Evolutionary conservation across 139 green algal genomes (phyloP), one percentile per base, ranked within the genome.

Genomic region (Raphidocelis subcapitata): DNA sequence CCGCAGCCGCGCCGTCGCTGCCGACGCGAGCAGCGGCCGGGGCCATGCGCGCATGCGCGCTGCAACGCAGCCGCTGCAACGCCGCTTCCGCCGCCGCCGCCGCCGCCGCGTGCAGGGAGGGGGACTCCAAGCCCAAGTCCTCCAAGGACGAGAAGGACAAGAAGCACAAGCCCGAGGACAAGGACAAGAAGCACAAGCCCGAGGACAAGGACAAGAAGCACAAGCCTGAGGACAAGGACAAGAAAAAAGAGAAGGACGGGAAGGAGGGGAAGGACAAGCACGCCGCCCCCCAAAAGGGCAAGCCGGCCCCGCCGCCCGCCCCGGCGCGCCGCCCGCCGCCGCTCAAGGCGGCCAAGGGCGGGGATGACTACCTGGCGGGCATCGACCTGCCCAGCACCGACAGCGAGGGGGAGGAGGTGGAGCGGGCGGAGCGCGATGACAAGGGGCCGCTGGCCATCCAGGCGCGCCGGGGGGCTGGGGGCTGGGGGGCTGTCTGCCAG

Each of bases 381-480:
- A 88, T 98, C n/a, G 95, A 99, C 82, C 77, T 99, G 65, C 95
- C 96, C 0, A 91, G 90, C 3, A 90, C 77, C 28, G 87, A 93
- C 1, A 75, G 82, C 2, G 87, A 93, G 12, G 85, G 89, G 12
- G 91, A 96, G 26, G 87, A 89, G 31, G 65, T 83, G 14, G 84
- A 94, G 77, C 76, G 82, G 35, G 80, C 80, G 24, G 76, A 83
- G 31, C 75, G 89, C 51, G 77, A 86, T 56, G 82, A 88, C 4
- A 75, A 81, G 23, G 54, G 65, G 23, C 72, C 79, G 1, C 76
- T 85, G 47, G 72, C 44, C 37, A 28, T 85, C 41, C 79, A 73
- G 73, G 64, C 85, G 60, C 24, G 65, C n/a, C n/a, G 59, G 68
- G 20, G 46, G 41, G 24, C 31, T 35, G 26, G 26, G 74, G 26